Evolutionary conservation across 1,139 yeast species (phyloP).

Genomic region (Debaryomyces robertsiae): DNA sequence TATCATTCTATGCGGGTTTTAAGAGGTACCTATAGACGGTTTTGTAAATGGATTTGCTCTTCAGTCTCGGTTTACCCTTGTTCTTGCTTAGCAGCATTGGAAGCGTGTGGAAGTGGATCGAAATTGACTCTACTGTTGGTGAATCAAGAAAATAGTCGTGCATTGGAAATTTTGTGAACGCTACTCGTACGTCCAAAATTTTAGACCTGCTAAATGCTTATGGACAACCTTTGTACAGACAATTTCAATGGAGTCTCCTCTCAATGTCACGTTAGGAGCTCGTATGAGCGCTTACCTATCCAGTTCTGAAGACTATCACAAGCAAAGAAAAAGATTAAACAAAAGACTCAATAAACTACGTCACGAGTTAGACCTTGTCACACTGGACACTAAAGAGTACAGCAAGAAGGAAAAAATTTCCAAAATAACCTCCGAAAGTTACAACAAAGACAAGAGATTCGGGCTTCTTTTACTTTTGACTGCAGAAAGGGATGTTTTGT

Average conservation of each 20-base stretch:
- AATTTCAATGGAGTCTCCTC: conserved; percentile 36
- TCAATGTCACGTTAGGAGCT: conserved; percentile 48
- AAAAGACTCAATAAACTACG: conserved; percentile 58
- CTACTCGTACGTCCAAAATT: background rate
- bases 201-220: too few species aligned
- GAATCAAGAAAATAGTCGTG: background rate
- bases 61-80: too few species aligned
- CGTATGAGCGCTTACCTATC: conserved; percentile 52
- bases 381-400: conserved; percentile 60
- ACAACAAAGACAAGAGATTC: conserved; percentile 44
- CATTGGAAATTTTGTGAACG: background rate
- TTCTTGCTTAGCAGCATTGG: too few species aligned
- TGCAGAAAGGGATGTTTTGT: conserved; percentile 71
- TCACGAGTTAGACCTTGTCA: conserved; percentile 55
- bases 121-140: too few species aligned
- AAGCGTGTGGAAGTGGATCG: too few species aligned
- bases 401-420: conserved; percentile 45
- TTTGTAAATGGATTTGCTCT: too few species aligned
- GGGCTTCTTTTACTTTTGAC: conserved; percentile 54
- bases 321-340: conserved; percentile 48
- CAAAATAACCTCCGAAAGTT: conserved; percentile 48
- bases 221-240: too few species aligned
- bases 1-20: too few species aligned
- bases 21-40: too few species aligned
- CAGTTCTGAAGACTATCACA: conserved; percentile 53